Base-by-base conservation (phyloP, 169 alveolate species). In the Plasmodium coatneyi region DNA sequence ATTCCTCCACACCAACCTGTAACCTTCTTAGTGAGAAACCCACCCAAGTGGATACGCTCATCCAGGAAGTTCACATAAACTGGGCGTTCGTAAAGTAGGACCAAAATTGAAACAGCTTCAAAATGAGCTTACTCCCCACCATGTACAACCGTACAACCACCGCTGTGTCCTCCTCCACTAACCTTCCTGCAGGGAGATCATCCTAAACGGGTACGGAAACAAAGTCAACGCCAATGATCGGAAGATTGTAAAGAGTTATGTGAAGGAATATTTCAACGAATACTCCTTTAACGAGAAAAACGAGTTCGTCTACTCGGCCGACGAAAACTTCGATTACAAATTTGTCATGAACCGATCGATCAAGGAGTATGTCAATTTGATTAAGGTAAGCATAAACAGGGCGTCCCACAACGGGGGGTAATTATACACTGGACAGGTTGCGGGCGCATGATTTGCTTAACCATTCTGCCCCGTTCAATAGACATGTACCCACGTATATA, bases 241-340 rank as follows among this genome's bases (percentile, higher is more conserved):
- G 16, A 89, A 60, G 10, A 89, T 89, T n/a, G 43, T 89, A 89
- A 89, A 89, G 43, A 89, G 94, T 32, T 89, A 89, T 25, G 34
- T 89, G 28, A 78, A 79, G 49, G 94, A 89, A 89, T 89, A 89
- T 22, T 89, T 89, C 81, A 89, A 89, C 46, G 94, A 89, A 32
- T 89, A 89, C 49, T 54, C 90, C 30, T 89, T 89, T 89, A 89
- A 89, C 36, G 94, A 89, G 54, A 54, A 66, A 79, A 89, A 89
- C 22, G 94, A 89, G 54, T 89, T 89, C 49, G 82, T 89, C 49
- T 89, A 79, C 70, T 78, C 86, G 2, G 22, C 30, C 12, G 94
- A 89, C 52, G 94, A 60, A 43, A 56, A 30, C 30, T 89, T 78
- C 22, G 34, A 89, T 16, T 89, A 89, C 52, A 89, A 89, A 79